Conservation (phyloP, 345 rosid species). For the Firmiana major region DNA sequence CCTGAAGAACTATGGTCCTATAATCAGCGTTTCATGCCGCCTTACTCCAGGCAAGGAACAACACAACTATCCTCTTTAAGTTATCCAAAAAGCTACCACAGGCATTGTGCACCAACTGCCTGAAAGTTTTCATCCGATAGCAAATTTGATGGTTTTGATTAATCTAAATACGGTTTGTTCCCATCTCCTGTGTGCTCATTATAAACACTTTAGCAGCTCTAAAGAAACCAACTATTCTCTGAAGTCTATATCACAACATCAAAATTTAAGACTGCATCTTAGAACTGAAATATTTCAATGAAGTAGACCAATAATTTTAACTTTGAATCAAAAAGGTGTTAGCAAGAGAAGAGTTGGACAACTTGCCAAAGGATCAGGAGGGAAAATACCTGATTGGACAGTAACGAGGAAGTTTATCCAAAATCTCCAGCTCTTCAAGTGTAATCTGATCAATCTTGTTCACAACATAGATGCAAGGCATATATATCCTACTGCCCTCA, state of each 20-base stretch:
- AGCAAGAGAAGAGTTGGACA: not conserved
- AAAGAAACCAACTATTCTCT: no score
- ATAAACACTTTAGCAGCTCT: no score
- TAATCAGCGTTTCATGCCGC: not conserved
- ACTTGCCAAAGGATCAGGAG: not conserved
- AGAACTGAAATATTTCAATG: no score
- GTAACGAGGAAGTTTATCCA: slow-evolving; percentile 95
- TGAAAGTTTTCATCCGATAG: not conserved
- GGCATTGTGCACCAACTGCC: not conserved
- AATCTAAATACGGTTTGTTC: no score
- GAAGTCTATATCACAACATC: no score
- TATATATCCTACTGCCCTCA: slow-evolving; percentile 89
- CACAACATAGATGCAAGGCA: slow-evolving; percentile 85
- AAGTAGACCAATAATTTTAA: no score
- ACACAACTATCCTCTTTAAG: not conserved
- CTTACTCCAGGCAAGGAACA: not conserved
- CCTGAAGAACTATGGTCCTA: not conserved
- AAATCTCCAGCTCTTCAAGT: slow-evolving; percentile 83
- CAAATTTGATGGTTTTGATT: not conserved
- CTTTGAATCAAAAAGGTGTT: not conserved
- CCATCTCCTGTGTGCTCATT: no score
- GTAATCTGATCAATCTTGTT: slow-evolving; percentile 96
- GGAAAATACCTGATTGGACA: slow-evolving; percentile 73
- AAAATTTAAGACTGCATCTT: no score
- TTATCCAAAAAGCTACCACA: not conserved